Conservation (phyloP, 371 early-diverging fungal species). For the Mortierella sp. region DNA sequence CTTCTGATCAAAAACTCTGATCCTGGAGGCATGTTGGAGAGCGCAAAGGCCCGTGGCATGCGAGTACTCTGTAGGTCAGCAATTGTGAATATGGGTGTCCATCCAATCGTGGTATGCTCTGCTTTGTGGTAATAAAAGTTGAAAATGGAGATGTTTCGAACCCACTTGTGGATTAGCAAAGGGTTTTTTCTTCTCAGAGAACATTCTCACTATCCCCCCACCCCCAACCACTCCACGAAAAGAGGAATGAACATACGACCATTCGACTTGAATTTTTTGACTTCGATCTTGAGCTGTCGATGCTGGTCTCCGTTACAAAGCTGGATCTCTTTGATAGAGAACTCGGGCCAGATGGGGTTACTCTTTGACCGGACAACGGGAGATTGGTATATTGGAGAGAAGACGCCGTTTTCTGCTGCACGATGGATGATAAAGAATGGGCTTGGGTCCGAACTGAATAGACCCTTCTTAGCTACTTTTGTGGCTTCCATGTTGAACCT, state of each 20-base stretch:
- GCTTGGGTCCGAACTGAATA: conserved; percentile 48
- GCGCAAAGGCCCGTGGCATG: conserved; percentile 29
- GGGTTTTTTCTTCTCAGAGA: not conserved
- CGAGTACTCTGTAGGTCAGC: conserved; percentile 25
- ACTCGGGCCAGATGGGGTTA: conserved; percentile 33
- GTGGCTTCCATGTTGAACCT: conserved; percentile 45
- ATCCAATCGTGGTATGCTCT: conserved; percentile 43
- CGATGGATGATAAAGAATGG: conserved; percentile 49
- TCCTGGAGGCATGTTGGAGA: conserved; percentile 41
- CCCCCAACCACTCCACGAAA: not conserved
- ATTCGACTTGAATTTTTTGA: conserved; percentile 48
- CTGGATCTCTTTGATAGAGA: conserved; percentile 44
- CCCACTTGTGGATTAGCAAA: not conserved
- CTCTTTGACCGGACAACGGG: conserved; percentile 34
- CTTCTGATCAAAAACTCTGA: conserved; percentile 43
- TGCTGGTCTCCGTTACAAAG: conserved; percentile 53
- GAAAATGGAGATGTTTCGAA: not conserved
- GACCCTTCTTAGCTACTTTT: conserved; percentile 36
- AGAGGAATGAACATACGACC: conserved; percentile 32
- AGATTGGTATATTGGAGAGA: conserved; percentile 50
- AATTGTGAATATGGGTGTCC: conserved; percentile 36
- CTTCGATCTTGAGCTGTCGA: conserved; percentile 42
- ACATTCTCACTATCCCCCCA: not conserved
- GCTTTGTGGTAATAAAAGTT: conserved; percentile 11
- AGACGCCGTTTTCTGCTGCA: conserved; percentile 44